A percentile compares a stretch with the other conserved stretches of the same genome.
These are phyloP conservation scores for Fomes fomentarius DNA, from an alignment of 1,284 basidiomycete species.

Conservation along the genomic window DNA sequence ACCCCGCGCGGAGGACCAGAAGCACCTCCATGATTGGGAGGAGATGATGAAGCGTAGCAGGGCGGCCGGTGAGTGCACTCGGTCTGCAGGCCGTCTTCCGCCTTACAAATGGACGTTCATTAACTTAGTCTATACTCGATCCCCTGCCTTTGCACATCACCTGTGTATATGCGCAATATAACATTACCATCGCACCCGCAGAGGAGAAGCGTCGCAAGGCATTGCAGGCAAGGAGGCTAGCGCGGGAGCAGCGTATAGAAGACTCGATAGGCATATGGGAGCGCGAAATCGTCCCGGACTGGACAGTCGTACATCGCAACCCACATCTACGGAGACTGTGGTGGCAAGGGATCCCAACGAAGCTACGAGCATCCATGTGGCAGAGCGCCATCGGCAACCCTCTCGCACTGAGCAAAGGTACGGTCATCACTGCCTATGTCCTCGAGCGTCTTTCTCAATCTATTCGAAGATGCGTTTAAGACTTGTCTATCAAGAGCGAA, in stretches of 20 bases:
- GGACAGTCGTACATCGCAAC: conserved; percentile 74
- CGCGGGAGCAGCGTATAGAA: conserved; percentile 72
- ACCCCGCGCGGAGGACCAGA: conserved; percentile 75
- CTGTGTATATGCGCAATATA: not conserved
- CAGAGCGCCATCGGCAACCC: conserved; percentile 87
- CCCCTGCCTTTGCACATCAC: not conserved
- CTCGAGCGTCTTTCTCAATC: not conserved
- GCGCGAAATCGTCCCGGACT: conserved; percentile 80
- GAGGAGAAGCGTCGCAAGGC: conserved; percentile 72
- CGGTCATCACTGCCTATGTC: conserved; percentile 2
- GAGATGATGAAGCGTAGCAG: conserved; percentile 88
- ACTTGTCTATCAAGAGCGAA: conserved; percentile 76
- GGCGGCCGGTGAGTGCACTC: conserved; percentile 61
- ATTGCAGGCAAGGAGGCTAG: conserved; percentile 62
- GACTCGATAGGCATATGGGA: conserved; percentile 78
- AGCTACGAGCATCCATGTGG: conserved; percentile 88
- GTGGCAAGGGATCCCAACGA: conserved; percentile 92
- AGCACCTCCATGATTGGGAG: conserved; percentile 89
- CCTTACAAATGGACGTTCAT: conserved; percentile 31
- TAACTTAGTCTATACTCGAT: conserved; percentile 29
- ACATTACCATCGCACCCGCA: conserved; percentile 30
- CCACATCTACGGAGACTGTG: conserved; percentile 75
- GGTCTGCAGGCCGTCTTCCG: conserved; percentile 8
- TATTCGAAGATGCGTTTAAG: conserved; percentile 71
- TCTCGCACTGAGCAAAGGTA: conserved; percentile 86